phyloP scores from a whole-genome alignment of 2,329 filamentous ascomycete species.

The Ophiosphaerella herpotricha region DNA sequence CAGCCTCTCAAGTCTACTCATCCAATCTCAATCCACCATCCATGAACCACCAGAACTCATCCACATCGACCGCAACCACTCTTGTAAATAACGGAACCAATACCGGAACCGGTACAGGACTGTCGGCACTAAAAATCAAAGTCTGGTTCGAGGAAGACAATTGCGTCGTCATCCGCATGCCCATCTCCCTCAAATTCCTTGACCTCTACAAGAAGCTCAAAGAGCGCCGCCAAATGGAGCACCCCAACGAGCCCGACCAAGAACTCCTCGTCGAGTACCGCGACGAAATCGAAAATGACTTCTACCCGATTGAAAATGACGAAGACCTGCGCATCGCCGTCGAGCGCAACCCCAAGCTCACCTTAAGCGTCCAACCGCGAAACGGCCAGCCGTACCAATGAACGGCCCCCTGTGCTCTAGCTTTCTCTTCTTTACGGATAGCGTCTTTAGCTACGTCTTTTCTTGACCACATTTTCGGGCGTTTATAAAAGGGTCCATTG shows the following conservation, averaged over 20 bases:
- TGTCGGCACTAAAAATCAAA: conserved; percentile 77
- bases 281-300: conserved; percentile 78
- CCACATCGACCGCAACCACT: conserved; percentile 39
- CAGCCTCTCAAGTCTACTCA: conserved; percentile 36
- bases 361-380: conserved; percentile 58
- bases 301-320: conserved; percentile 75
- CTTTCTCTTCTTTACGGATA: neutral
- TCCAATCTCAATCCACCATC: conserved; percentile 38
- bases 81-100: conserved; percentile 3
- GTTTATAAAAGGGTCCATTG: conserved; percentile 1
- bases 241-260: conserved; percentile 57
- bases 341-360: conserved; percentile 83
- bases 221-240: conserved; percentile 76
- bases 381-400: conserved; percentile 12
- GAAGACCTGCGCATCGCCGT: conserved; percentile 81
- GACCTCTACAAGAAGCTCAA: conserved; percentile 83
- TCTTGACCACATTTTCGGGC: neutral
- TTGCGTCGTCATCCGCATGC: conserved; percentile 87
- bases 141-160: conserved; percentile 86
- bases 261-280: conserved; percentile 81
- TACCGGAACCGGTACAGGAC: conserved; percentile 26
- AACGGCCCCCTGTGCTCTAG: neutral
- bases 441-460: neutral
- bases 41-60: conserved; percentile 46
- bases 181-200: conserved; percentile 75